Conservation (phyloP, 352 stramenopile genomes). For the Elongisporangium senticosum region DNA sequence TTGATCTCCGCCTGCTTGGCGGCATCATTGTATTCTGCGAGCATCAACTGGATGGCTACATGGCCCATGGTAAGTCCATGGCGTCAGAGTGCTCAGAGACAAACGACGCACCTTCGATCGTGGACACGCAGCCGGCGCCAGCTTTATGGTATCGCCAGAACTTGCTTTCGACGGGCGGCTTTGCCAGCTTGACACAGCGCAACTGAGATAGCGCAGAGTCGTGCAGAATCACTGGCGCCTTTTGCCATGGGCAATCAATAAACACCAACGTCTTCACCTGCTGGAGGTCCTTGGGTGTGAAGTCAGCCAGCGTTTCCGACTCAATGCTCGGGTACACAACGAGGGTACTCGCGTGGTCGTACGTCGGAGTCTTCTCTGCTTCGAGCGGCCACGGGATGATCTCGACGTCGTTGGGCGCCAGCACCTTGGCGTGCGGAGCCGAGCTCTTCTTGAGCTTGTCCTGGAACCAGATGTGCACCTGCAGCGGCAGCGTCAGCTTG, state of each 20-base stretch:
- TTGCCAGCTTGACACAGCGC: conserved; percentile 73
- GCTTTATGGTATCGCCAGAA: conserved; percentile 87
- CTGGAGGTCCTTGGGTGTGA: conserved; percentile 49
- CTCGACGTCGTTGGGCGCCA: conserved; percentile 62
- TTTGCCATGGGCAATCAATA: conserved; percentile 86
- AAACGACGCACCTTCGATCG: conserved; percentile 74
- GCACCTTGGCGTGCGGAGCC: conserved; percentile 76
- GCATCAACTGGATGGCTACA: conserved; percentile 77
- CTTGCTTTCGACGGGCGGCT: conserved; percentile 73
- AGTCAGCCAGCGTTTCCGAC: conserved; percentile 54
- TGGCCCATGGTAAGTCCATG: neutral
- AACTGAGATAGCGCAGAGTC: conserved; percentile 47
- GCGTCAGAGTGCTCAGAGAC: neutral
- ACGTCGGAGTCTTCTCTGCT: conserved; percentile 20
- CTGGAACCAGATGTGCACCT: conserved; percentile 83
- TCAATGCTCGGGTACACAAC: conserved; percentile 81
- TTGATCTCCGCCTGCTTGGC: conserved; percentile 24
- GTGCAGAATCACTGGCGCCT: conserved; percentile 67
- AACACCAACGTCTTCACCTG: conserved; percentile 71
- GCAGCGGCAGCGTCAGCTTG: conserved; percentile 53
- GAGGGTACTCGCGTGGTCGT: conserved; percentile 54
- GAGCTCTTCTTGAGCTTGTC: conserved; percentile 89
- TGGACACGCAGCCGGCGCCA: conserved; percentile 81
- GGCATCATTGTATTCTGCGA: conserved; percentile 63
- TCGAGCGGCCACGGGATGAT: conserved; percentile 61